These are phyloP conservation scores for Berberis thunbergii DNA, from an alignment of 164 flowering plant species.

Conservation along the genomic window DNA sequence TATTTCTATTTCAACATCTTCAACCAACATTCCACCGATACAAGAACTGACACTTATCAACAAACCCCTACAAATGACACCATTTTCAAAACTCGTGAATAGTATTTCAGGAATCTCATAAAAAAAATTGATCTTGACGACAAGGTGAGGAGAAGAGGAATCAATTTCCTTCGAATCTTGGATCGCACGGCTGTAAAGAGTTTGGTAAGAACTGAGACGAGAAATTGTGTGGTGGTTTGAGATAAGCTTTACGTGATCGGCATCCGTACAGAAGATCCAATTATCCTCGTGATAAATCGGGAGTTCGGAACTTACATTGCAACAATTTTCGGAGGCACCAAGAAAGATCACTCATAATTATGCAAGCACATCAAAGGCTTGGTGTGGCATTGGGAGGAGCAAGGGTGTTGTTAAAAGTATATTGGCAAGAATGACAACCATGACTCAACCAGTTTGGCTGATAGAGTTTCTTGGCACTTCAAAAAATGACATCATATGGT, in stretches of 20 bases:
- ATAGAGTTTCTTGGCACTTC: too few species aligned
- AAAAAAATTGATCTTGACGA: conserved; percentile 36
- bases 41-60: conserved; percentile 40
- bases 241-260: conserved; percentile 75
- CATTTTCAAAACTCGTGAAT: conserved; percentile 55
- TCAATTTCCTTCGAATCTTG: conserved; percentile 13
- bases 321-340: conserved; percentile 20
- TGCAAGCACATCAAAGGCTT: too few species aligned
- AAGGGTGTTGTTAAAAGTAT: too few species aligned
- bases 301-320: conserved; percentile 47
- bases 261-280: conserved; percentile 68
- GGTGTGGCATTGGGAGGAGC: too few species aligned
- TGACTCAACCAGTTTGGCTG: too few species aligned
- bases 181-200: conserved; percentile 10
- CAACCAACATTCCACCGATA: conserved; percentile 61
- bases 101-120: conserved; percentile 35
- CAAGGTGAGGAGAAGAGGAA: conserved; percentile 46
- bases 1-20: too few species aligned
- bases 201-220: conserved; percentile 27
- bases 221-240: conserved; percentile 37
- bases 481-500: too few species aligned
- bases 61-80: conserved; percentile 32
- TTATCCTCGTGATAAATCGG: conserved; percentile 58
- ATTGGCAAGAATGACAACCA: too few species aligned
- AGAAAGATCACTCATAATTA: too few species aligned